Evolutionary conservation across 148 eudicot genomes (phyloP), one percentile per base, ranked within the genome.

Genomic region (Diospyros lotus): DNA sequence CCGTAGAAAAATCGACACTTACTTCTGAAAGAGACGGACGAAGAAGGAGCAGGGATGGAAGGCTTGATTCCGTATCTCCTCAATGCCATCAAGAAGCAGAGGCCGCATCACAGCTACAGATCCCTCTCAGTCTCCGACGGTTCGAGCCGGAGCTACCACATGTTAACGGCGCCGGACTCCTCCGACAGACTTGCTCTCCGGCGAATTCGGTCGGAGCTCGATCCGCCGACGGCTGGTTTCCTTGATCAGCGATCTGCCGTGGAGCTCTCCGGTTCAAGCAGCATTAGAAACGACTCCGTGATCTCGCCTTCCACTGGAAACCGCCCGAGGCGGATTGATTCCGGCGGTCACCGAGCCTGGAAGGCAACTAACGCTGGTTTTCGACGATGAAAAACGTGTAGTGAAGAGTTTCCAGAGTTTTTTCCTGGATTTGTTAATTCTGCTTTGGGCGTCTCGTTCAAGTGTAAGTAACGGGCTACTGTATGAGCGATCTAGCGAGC

Each of bases 71-170:
- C 76, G 2, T 44, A 63, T 52, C 41, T 74, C 45, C 28, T 74
- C 14, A 48, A 41, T n/a, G 59, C 60, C 17, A 50, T 74, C 50
- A 74, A 52, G 76, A 74, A 74, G 15, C 69, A 51, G 51, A 74
- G 76, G 46, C 69, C 76, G 9, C 61, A 41, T 2, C 58, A 64
- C 50, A n/a, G 60, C 76, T 52, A 50, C 76, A 68, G 69, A n/a
- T 40, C n/a, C 76, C 2, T 74, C 69, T 74, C 76, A 10, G 76
- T 74, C 69, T 74, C 76, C 17, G 76, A 64, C 13, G 46, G 76
- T 41, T 74, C 76, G 3, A 74, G 40, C 69, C 76, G 76, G 0
- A 74, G 76, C 69, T 74, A 74, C 41, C 76, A 74, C 51, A 2
- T n/a, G 60, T n/a, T 74, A 53, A 15, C 40, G 8, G 76, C 7